Percentiles rank a stretch among this genome's conserved stretches.
Evolutionary conservation across 805 yeast genomes (phyloP).

Genomic region (Wickerhamiella parazyma): DNA sequence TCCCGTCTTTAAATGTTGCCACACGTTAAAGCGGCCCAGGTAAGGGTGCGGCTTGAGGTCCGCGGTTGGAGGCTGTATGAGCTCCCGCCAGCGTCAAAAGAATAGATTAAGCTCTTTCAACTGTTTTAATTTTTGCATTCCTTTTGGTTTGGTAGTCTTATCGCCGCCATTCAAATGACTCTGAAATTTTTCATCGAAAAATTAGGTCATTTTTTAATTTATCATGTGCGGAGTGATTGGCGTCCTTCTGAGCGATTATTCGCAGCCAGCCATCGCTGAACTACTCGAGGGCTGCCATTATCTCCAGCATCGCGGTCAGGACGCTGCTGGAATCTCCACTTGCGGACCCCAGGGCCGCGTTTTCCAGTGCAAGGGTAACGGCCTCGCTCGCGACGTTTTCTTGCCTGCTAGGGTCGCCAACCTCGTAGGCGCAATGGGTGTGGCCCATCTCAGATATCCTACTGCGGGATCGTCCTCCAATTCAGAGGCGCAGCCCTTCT

Average conservation of each 20-base stretch:
- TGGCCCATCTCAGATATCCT: constrained; percentile 88
- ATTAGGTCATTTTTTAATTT: neutral
- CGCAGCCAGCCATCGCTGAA: constrained; percentile 69
- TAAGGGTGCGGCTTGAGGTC: too few relatives aligned
- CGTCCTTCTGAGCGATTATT: constrained; percentile 63
- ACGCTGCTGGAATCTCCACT: constrained; percentile 97
- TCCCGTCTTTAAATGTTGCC: too few relatives aligned
- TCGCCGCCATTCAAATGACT: too few relatives aligned
- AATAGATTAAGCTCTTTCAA: too few relatives aligned
- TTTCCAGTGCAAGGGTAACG: constrained; percentile 96
- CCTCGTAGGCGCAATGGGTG: constrained; percentile 86
- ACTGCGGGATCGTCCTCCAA: constrained; percentile 95
- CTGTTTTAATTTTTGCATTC: too few relatives aligned
- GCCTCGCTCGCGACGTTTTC: constrained; percentile 97
- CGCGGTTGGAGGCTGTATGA: too few relatives aligned
- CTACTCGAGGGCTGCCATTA: constrained; percentile 84
- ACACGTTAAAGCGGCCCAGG: too few relatives aligned
- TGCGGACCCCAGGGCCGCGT: constrained; percentile 88
- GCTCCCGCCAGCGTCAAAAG: too few relatives aligned
- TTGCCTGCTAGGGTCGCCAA: constrained; percentile 66
- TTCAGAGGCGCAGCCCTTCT: constrained; percentile 96
- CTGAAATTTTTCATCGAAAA: neutral
- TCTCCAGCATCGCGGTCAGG: constrained; percentile 95
- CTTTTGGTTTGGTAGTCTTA: too few relatives aligned
- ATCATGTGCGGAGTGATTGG: constrained; percentile 93